Percentiles rank a stretch among this genome's conserved stretches.
These are phyloP conservation scores for Pythium biforme DNA, from an alignment of 352 stramenopile genomes.

Conservation along the genomic window DNA sequence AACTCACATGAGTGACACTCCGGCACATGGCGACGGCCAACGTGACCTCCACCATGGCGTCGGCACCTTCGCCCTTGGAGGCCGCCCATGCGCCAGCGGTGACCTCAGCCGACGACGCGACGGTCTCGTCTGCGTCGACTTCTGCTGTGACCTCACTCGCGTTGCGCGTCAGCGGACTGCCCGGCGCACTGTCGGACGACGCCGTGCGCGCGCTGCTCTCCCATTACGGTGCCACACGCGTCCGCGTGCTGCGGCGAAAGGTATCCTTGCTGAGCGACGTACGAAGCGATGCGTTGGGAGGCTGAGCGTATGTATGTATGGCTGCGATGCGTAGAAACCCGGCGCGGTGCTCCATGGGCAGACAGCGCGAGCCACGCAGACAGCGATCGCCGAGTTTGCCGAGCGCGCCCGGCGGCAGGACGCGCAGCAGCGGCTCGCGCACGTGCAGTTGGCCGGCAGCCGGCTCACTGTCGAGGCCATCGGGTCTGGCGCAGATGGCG, in stretches of 20 bases:
- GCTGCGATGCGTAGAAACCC: constrained; percentile 27
- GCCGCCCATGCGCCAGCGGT: background rate
- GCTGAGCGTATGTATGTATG: background rate
- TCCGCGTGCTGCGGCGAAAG: constrained; percentile 42
- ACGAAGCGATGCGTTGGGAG: background rate
- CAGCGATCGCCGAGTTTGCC: constrained; percentile 50
- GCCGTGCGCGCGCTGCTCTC: constrained; percentile 55
- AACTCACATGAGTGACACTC: background rate
- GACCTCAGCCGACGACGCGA: no score
- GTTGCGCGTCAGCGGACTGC: constrained; percentile 63
- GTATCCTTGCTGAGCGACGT: constrained; percentile 1
- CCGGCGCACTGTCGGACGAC: constrained; percentile 47
- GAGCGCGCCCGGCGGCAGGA: constrained; percentile 31
- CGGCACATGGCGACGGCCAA: background rate
- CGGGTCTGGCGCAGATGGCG: background rate
- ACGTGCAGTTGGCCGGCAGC: constrained; percentile 56
- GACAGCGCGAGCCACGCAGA: constrained; percentile 30
- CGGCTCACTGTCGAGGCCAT: constrained; percentile 26
- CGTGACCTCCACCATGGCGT: background rate
- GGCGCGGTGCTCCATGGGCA: constrained; percentile 13
- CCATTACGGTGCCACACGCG: constrained; percentile 53
- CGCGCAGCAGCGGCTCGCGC: constrained; percentile 42
- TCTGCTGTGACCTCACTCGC: background rate
- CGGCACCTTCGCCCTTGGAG: background rate
- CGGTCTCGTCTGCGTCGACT: background rate